Evolutionary conservation across 2,329 filamentous ascomycete genomes (phyloP), one percentile per base, ranked within the genome.

Genomic region (Tympanopsis confertula): DNA sequence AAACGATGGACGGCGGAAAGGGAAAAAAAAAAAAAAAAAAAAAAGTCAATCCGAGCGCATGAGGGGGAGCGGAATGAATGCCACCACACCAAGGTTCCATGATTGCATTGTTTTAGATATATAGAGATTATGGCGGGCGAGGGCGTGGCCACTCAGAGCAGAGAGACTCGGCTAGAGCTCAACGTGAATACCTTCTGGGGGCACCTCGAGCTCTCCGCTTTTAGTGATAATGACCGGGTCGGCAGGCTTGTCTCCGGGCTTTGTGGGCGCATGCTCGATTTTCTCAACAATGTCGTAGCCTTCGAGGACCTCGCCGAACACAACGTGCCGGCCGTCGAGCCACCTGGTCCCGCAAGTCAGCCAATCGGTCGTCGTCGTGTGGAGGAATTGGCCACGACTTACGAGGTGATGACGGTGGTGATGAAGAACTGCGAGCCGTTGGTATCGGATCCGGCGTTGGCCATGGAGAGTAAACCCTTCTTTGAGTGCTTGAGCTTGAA

Each of bases 401-500:
- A 81, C 78, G 72, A 72, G 52, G 85, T 89, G 53, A 86, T 58
- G 54, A 78, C 80, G 49, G 84, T 89, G 53, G 86, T 91, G 59
- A 91, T 88, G 72, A 91, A 91, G 71, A 91, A 91, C 59, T 91
- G 85, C 41, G 81, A 86, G 56, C 85, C 84, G 57, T 88, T 88
- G 69, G 85, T 91, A 62, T 91, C 83, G 60, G 78, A 74, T 60
- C 84, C 84, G 43, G 82, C 75, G 65, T 88, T 88, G 62, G 82
- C 85, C 85, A 86, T 91, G 62, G 82, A 86, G 47, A 91, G 68
- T 37, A 86, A 66, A 53, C 85, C 85, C 62, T 78, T 81, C 74
- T 86, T 87, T 69, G 71, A 75, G 78, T 93, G 86, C 74, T 87
- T 88, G 57, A 89, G 73, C 79, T 91, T 89, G 74, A 93, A 91